Evolutionary conservation across 2,329 filamentous ascomycete species (phyloP), one percentile per base, ranked within the genome.

Genomic region (Daldinia eschscholtzii): DNA sequence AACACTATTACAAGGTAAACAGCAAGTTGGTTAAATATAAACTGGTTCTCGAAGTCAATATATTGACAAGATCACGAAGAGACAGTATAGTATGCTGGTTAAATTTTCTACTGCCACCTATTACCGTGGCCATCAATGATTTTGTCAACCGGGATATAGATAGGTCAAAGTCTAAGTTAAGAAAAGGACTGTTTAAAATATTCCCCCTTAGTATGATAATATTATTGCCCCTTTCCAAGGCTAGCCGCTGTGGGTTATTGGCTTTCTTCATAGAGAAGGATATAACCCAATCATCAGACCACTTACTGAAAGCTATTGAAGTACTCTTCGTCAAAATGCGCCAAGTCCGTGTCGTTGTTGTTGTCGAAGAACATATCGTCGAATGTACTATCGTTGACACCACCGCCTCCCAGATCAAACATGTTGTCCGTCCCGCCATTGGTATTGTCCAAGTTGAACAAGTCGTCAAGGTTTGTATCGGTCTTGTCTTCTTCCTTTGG

Each of bases 261-360:
- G 5, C 4, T 28, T 30, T 2, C 15, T 53, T 23, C 23, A 6
- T 3, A 15, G 28, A 26, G 13, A 44, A 18, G 2, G 37, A 52
- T 33, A 30, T 18, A 41, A 20, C 26, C 13, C 15, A 10, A 6
- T 18, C 4, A 33, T 4, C 39, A 35, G 15, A 9, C 15, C 26
- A 18, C 9, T 37, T 61, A 74, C 41, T 70, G 73, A 2, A 84
- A 75, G 28, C 26, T 50, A 70, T 30, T 50, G 70, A 86, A 86
- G 66, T 82, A 86, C 2, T 80, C 77, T 23, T 82, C 78, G 66
- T 87, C 84, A 64, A 84, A 86, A 55, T 84, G 82, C 6, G 80
- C 81, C 71, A 83, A 81, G 60, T 81, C 81, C 72, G 83, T 79
- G 58, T 83, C 81, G 65, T 82, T 82, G 6, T 74, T 48, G 23